Conservation (phyloP, 257 asterid genomes). For the Verbascum thapsus region DNA sequence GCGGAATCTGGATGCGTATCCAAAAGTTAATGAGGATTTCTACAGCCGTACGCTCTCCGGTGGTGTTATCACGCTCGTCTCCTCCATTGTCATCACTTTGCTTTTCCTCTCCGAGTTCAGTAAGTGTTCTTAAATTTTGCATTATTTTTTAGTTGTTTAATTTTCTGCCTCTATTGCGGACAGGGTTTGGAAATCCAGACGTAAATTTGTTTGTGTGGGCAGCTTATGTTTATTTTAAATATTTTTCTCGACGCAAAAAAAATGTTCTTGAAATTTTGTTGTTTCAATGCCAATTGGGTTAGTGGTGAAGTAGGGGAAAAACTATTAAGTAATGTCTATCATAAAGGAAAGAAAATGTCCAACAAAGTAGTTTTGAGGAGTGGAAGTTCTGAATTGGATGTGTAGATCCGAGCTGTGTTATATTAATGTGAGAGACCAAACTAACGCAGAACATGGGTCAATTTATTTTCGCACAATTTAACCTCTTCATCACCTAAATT, state of each 20-base stretch:
- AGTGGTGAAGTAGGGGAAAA: conserved; percentile 18
- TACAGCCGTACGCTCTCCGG: conserved; percentile 91
- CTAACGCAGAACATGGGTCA: not conserved
- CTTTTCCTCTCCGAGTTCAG: conserved; percentile 91
- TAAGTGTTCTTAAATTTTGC: conserved; percentile 39
- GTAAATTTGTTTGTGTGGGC: not conserved
- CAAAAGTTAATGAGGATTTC: conserved; percentile 94
- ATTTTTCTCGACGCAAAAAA: not conserved
- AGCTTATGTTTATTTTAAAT: not conserved
- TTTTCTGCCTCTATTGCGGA: not conserved
- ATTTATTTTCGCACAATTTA: not conserved
- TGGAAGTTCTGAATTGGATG: conserved; percentile 5
- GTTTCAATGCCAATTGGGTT: conserved; percentile 6
- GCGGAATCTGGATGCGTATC: conserved; percentile 92
- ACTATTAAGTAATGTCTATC: not conserved
- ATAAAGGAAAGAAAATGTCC: conserved; percentile 6
- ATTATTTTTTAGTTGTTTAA: not conserved
- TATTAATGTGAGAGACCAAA: conserved; percentile 11
- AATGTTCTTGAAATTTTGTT: conserved; percentile 2
- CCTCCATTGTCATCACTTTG: conserved; percentile 66
- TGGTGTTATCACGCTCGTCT: conserved; percentile 76
- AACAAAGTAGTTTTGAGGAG: conserved; percentile 12
- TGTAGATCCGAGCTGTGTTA: conserved; percentile 19
- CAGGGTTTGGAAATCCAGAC: not conserved
- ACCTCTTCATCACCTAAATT: not conserved